phyloP scores from a whole-genome alignment of 441 rosid species.

The Kokia cookei region DNA sequence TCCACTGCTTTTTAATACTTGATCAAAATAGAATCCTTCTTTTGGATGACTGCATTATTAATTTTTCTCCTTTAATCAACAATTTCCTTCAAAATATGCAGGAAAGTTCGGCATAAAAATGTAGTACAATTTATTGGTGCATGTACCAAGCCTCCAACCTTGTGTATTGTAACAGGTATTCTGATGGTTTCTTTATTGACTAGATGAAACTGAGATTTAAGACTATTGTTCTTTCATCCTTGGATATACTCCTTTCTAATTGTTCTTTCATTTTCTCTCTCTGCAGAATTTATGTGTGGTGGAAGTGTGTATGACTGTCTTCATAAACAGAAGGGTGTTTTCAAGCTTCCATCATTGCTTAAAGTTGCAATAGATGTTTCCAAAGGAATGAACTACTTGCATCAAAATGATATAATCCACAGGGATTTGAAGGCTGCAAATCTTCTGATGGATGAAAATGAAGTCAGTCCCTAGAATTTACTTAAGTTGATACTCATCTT shows the following conservation, averaged over 20 bases:
- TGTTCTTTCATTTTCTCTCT: conserved; percentile 3
- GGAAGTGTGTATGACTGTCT: conserved; percentile 78
- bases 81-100: conserved; percentile 21
- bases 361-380: conserved; percentile 70
- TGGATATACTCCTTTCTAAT: neutral
- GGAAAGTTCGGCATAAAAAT: conserved; percentile 73
- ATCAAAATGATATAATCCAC: conserved; percentile 69
- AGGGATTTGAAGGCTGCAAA: conserved; percentile 75
- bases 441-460: conserved; percentile 75
- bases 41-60: conserved; percentile 39
- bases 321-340: conserved; percentile 62
- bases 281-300: conserved; percentile 61
- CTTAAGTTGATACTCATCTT: neutral
- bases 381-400: conserved; percentile 78
- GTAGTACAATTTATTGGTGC: conserved; percentile 82
- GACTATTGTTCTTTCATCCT: neutral
- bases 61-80: neutral
- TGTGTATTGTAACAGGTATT: conserved; percentile 63
- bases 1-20: neutral
- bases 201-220: neutral
- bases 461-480: conserved; percentile 28
- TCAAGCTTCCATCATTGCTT: conserved; percentile 64
- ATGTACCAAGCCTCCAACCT: conserved; percentile 66
- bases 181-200: conserved; percentile 5
- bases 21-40: neutral